Conservation (phyloP, 139 green algal species). For the Picochlorum sp. region DNA sequence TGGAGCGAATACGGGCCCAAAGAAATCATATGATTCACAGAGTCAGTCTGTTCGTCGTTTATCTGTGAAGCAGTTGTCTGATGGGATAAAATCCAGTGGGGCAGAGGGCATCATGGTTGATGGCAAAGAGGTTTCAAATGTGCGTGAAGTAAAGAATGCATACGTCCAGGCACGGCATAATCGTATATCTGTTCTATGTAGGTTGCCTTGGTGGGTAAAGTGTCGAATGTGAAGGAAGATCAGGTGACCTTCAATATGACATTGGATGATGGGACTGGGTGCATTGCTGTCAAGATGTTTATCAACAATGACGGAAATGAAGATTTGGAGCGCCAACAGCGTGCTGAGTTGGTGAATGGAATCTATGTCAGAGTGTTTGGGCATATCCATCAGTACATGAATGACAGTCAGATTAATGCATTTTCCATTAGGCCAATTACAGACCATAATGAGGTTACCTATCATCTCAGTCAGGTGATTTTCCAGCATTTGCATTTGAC, state of each 20-base stretch:
- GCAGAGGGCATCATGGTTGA: conserved; percentile 20
- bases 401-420: conserved; percentile 36
- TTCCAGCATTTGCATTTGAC: conserved; percentile 68
- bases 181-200: conserved; percentile 11
- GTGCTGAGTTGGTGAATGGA: conserved; percentile 34
- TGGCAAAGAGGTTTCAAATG: conserved; percentile 24
- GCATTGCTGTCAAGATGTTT: conserved; percentile 44
- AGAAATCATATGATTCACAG: conserved; percentile 22
- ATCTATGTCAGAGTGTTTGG: conserved; percentile 69
- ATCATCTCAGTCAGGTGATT: conserved; percentile 60
- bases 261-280: conserved; percentile 67
- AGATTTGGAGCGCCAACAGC: conserved; percentile 23
- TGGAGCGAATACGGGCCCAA: conserved; percentile 4
- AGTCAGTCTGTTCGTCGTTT: conserved; percentile 44
- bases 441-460: conserved; percentile 76
- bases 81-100: conserved; percentile 12
- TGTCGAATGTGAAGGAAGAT: conserved; percentile 38
- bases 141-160: not conserved
- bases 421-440: conserved; percentile 48
- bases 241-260: conserved; percentile 28
- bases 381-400: conserved; percentile 43
- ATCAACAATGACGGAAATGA: conserved; percentile 34
- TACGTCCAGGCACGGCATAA: too few species aligned
- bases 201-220: conserved; percentile 62
- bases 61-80: conserved; percentile 57